phyloP scores from a whole-genome alignment of 1,284 basidiomycete species.

The Entoloma clypeatum region DNA sequence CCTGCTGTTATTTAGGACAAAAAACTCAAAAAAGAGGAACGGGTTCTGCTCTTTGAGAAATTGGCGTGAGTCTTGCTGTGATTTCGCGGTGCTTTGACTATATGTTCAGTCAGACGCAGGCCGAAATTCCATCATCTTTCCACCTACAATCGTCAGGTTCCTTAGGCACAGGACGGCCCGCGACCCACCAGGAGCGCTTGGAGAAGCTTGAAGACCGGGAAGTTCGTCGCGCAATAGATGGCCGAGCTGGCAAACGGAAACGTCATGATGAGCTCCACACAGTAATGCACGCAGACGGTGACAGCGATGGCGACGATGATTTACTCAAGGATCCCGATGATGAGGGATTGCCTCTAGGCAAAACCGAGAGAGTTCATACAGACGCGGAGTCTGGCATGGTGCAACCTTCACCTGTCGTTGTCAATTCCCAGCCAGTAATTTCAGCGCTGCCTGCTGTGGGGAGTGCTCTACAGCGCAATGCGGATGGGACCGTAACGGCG shows the following conservation, averaged over 20 bases:
- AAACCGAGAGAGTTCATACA: slow-evolving; percentile 3
- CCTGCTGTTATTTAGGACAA: slow-evolving; percentile 55
- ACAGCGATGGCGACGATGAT: slow-evolving; percentile 30
- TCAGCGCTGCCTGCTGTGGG: slow-evolving; percentile 38
- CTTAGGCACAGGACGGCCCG: slow-evolving; percentile 65
- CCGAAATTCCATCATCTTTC: slow-evolving; percentile 52
- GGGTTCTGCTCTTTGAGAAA: slow-evolving; percentile 68
- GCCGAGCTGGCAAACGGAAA: slow-evolving; percentile 45
- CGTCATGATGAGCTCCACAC: slow-evolving; percentile 34
- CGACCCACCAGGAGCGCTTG: slow-evolving; percentile 56
- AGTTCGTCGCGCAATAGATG: slow-evolving; percentile 50
- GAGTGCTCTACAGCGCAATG: slow-evolving; percentile 53
- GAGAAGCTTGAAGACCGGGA: slow-evolving; percentile 60
- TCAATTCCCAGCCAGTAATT: not conserved
- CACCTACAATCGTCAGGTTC: slow-evolving; percentile 73
- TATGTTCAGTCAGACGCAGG: slow-evolving; percentile 64
- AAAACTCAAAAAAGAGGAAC: slow-evolving; percentile 83
- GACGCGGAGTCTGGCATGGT: not conserved
- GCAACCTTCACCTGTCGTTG: not conserved
- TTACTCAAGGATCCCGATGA: slow-evolving; percentile 15
- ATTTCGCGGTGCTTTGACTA: slow-evolving; percentile 16
- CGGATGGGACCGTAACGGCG: slow-evolving; percentile 50
- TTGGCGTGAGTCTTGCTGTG: slow-evolving; percentile 54
- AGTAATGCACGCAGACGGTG: slow-evolving; percentile 30
- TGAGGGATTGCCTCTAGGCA: slow-evolving; percentile 6